Conservation (phyloP, 495 filamentous ascomycete species). For the Daldinia grandis region DNA sequence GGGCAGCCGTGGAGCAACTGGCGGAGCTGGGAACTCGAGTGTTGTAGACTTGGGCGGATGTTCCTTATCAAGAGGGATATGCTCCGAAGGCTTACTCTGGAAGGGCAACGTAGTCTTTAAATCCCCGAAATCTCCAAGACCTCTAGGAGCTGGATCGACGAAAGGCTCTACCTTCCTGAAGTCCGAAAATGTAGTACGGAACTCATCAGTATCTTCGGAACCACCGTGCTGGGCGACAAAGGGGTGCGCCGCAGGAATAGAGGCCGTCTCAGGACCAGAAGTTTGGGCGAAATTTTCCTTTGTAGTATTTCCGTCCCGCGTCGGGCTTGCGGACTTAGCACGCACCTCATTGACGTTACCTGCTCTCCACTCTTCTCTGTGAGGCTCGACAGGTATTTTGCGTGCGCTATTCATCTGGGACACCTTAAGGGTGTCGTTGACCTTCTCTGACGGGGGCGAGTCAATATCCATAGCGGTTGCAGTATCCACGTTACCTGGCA, state of each 20-base stretch:
- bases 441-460: constrained; percentile 47
- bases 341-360: constrained; percentile 48
- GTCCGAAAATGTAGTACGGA: constrained; percentile 67
- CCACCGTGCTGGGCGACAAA: constrained; percentile 44
- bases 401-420: constrained; percentile 47
- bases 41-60: constrained; percentile 44
- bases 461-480: constrained; percentile 67
- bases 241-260: constrained; percentile 40
- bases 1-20: constrained; percentile 61
- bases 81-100: constrained; percentile 65
- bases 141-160: constrained; percentile 53
- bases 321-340: constrained; percentile 39
- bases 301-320: constrained; percentile 37
- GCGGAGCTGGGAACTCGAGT: constrained; percentile 69
- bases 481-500: constrained; percentile 38
- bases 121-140: constrained; percentile 71
- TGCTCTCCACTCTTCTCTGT: constrained; percentile 59
- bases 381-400: constrained; percentile 56
- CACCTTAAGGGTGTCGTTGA: constrained; percentile 28
- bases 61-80: constrained; percentile 52
- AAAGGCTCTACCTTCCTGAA: constrained; percentile 75
- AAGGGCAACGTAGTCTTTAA: constrained; percentile 76
- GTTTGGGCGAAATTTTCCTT: constrained; percentile 26
- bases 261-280: constrained; percentile 29
- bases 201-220: constrained; percentile 56